Evolutionary conservation across 768 basidiomycete genomes (phyloP), one percentile per base, ranked within the genome.

Genomic region (Lyophyllum shimeji): DNA sequence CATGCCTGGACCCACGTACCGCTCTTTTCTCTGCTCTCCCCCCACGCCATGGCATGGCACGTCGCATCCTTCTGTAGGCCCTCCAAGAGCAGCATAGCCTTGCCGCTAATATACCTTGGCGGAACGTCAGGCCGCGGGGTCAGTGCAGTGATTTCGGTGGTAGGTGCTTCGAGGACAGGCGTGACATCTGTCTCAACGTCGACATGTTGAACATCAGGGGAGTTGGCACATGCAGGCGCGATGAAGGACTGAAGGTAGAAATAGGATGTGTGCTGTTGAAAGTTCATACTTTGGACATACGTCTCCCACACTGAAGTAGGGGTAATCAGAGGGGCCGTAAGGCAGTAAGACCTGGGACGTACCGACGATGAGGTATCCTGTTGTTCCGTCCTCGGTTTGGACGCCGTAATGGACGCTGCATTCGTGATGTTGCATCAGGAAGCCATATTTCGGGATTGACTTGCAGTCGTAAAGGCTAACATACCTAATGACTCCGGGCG

Each of bases 401-500:
- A 58, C 27, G 7, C 60, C 60, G 29, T 61, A 61, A 51, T 58
- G 44, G 11, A 39, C 18, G 18, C 60, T 58, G 25, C 39, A 47
- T 7, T 29, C 4, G n/a, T 13, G 20, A 37, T 27, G 17, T 44
- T 17, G 17, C 21, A 23, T 49, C 18, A 45, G 44, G 18, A 13
- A 21, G 37, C 15, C 31, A 47, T 23, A 43, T 37, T 42, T 23
- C 11, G n/a, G 23, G 6, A 31, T 25, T 23, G 31, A 37, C 18
- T 18, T 25, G 8, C 1, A 21, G 8, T 7, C 9, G 39, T 40
- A 18, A 8, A 50, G 27, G 29, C 40, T 18, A 1, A 33, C 54
- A 18, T 46, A 58, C 60, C 51, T 58, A 7, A 56, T 61, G n/a
- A 55, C 52, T n/a, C 60, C 57, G 20, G 46, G 51, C 7, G 44